phyloP scores from a whole-genome alignment of 2,329 filamentous ascomycete species.

The Fusarium torulosum region DNA sequence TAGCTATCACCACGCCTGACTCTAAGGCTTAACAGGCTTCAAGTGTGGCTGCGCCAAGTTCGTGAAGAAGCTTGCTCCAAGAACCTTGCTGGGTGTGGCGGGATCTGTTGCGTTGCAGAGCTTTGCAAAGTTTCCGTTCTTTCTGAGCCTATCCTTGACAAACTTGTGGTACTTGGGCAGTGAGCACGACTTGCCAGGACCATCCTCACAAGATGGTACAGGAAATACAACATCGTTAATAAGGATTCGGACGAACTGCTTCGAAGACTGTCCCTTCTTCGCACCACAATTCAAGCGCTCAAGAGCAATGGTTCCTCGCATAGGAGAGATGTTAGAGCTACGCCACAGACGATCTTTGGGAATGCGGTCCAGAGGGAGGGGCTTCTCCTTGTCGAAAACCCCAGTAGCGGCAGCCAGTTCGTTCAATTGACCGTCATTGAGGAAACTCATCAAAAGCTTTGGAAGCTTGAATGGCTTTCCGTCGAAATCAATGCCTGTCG shows the following conservation, averaged over 20 bases:
- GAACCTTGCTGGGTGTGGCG: constrained; percentile 56
- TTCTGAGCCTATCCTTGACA: constrained; percentile 44
- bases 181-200: constrained; percentile 67
- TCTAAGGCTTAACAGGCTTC: constrained; percentile 15
- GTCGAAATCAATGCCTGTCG: constrained; percentile 60
- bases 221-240: constrained; percentile 74
- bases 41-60: constrained; percentile 58
- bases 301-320: constrained; percentile 75
- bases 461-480: constrained; percentile 64
- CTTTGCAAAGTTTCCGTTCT: constrained; percentile 63
- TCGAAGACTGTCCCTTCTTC: constrained; percentile 48
- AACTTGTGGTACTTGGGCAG: constrained; percentile 60
- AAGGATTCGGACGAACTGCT: constrained; percentile 66
- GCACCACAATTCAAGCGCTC: constrained; percentile 68
- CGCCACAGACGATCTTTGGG: constrained; percentile 64
- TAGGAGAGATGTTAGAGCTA: constrained; percentile 68
- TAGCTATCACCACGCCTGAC: no score
- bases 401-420: constrained; percentile 71
- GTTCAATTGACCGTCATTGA: constrained; percentile 75
- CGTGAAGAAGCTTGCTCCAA: constrained; percentile 64
- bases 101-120: constrained; percentile 61
- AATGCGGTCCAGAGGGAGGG: constrained; percentile 62
- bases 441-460: constrained; percentile 70
- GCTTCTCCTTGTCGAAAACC: constrained; percentile 68
- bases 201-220: constrained; percentile 65